Evolutionary conservation across 371 early-diverging fungal genomes (phyloP), one percentile per base, ranked within the genome.

Genomic region (Mucor indicus): DNA sequence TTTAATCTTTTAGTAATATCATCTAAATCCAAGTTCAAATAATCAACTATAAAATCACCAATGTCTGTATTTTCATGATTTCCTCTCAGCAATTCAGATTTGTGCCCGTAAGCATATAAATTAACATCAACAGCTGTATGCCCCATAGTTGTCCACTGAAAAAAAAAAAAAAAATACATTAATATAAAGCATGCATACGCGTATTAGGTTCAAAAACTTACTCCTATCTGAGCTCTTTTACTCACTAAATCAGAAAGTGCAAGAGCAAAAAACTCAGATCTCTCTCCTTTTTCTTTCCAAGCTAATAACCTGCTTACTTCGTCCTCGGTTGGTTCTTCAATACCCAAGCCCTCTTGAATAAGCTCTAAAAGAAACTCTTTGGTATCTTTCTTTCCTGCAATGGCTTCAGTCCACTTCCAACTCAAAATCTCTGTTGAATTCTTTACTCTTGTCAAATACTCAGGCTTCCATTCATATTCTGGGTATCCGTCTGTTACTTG

Each of bases 61-160:
- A 96, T 86, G 4, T 91, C 87, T 3, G 87, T 94, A 62, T 96
- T 96, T 53, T 90, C 92, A 53, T 80, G 77, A 55, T 77, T 86
- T 1, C 91, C 91, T 19, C 57, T 48, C 33, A 91, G 45, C 12
- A 27, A 13, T 16, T 75, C 50, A 5, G 77, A 48, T 15, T 63
- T 48, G 12, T 52, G 46, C 1, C 91, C 91, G 23, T 83, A 79
- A 0, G 91, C 89, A 58, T 89, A 91, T 16, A 95, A 64, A 41
- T 94, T 96, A 1, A 97, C 98, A 70, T 96, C 96, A 4, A 93
- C 90, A 1, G 86, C 95, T 4, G 93, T 88, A 49, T 96, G 96
- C 0, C 95, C 95, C 56, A 88, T 86, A 0, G 94, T 94, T 2
- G 89, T 77, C 93, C 93, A 97, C 50, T 86, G 48, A 27, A 27